These are phyloP conservation scores for Paraphoma sp. DNA, from an alignment of 2,329 filamentous ascomycete species.

Conservation along the genomic window DNA sequence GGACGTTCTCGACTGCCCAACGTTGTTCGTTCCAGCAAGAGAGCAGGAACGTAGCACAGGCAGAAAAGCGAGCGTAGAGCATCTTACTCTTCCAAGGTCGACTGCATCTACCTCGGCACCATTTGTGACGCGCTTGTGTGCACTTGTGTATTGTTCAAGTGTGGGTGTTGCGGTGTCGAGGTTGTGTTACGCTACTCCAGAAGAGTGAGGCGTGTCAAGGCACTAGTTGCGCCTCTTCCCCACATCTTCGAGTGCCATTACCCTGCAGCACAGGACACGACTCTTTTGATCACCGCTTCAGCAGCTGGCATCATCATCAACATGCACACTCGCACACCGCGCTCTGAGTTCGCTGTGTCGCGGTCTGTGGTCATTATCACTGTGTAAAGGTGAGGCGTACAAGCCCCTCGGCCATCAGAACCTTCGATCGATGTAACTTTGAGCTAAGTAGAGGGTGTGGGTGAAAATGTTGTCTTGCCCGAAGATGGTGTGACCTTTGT, in stretches of 20 bases:
- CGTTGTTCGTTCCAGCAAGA: no score
- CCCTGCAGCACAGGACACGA: not conserved
- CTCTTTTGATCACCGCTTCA: no score
- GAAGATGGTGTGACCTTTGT: not conserved
- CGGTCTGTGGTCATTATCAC: not conserved
- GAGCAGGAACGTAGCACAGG: no score
- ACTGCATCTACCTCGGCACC: no score
- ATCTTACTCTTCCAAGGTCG: no score
- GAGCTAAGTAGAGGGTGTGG: not conserved
- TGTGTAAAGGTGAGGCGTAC: not conserved
- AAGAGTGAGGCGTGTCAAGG: not conserved
- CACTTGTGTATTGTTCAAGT: not conserved
- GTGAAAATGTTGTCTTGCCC: not conserved
- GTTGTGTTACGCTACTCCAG: not conserved
- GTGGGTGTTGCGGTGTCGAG: not conserved
- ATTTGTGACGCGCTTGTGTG: not conserved
- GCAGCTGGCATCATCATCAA: no score
- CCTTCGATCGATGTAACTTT: not conserved
- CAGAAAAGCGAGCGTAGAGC: no score
- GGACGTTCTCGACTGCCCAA: no score
- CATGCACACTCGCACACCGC: no score
- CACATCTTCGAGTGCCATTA: not conserved
- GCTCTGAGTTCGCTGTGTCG: no score
- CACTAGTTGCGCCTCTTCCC: not conserved
- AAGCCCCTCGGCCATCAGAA: not conserved